Base-by-base conservation (phyloP, 306 rosid genomes). In the Medicago ruthenica region DNA sequence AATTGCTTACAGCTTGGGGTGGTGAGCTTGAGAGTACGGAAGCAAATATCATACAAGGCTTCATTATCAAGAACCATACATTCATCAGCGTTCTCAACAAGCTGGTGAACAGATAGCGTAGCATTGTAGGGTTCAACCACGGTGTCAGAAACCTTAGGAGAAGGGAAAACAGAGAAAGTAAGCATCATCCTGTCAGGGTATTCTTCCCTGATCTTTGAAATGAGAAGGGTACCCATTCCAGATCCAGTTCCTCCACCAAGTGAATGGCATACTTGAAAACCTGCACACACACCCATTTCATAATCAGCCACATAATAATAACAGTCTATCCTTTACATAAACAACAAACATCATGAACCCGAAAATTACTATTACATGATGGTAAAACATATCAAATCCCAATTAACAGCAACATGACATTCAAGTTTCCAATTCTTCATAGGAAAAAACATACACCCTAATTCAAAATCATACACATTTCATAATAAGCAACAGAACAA, bases 171-270 rank as follows among this genome's bases (percentile, higher is more conserved):
- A 0, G 67, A 61, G 13, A 61, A 61, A 61, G 67, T 61, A 61
- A 61, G 67, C 67, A 61, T 61, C 67, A 61, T 61, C 44, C 67
- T 61, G 4, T 64, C 70, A 3, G 70, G 70, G 70, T 64, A 64
- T 17, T 64, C 70, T 64, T 64, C 70, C 48, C 70, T 64, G 0
- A 64, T 64, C 70, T 64, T 64, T 16, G 70, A 64, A 64, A 64
- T 64, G 9, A 64, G 1, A 39, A 64, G 70, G 9, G 70, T 64
- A 16, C 70, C 70, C 70, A 64, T 64, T 64, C 70, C 70, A 64
- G 70, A 64, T 9, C 70, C 70, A 9, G 70, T 64, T 37, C 70
- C 70, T 64, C 70, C 70, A 64, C 70, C 70, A 0, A 64, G 70
- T 4, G 70, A 64, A 64, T 64, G 70, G 1, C 70, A 64, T 10